Evolutionary conservation across 257 asterid species (phyloP).

Genomic region (Solanum lycopersicoides): DNA sequence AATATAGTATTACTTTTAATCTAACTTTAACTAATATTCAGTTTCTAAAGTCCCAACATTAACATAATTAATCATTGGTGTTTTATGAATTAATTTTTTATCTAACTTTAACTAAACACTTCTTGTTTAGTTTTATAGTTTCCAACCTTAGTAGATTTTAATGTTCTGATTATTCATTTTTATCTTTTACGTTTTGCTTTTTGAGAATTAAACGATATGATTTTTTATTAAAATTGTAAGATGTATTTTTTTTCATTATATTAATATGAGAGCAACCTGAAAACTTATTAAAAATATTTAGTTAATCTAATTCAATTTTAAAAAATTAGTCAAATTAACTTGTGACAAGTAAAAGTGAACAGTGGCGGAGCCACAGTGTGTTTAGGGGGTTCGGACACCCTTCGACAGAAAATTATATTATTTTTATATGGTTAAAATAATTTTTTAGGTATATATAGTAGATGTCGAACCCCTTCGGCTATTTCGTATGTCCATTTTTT

Average conservation of each 20-base stretch:
- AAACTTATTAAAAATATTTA: neutral
- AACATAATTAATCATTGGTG: neutral
- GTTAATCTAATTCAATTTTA: neutral
- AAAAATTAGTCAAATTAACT: neutral
- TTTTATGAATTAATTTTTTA: neutral
- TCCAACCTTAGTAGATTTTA: neutral
- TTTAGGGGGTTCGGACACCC: no score
- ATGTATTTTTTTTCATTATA: neutral
- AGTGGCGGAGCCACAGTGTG: no score
- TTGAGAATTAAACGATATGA: neutral
- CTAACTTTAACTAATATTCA: neutral
- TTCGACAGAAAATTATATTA: no score
- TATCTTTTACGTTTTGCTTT: neutral
- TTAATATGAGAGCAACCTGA: neutral
- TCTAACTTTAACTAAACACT: neutral
- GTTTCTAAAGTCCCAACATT: constrained; percentile 16
- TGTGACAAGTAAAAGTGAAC: neutral
- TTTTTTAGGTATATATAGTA: no score
- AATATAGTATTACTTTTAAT: neutral
- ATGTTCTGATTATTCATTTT: no score
- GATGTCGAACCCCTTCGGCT: no score
- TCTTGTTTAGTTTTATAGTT: neutral
- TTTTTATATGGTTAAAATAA: no score
- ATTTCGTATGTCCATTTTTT: no score
- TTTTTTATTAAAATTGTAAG: accelerated